Percentiles rank a stretch among this genome's conserved stretches.
Evolutionary conservation across 2,329 filamentous ascomycete species (phyloP).

Genomic region (Diaporthe batatas): DNA sequence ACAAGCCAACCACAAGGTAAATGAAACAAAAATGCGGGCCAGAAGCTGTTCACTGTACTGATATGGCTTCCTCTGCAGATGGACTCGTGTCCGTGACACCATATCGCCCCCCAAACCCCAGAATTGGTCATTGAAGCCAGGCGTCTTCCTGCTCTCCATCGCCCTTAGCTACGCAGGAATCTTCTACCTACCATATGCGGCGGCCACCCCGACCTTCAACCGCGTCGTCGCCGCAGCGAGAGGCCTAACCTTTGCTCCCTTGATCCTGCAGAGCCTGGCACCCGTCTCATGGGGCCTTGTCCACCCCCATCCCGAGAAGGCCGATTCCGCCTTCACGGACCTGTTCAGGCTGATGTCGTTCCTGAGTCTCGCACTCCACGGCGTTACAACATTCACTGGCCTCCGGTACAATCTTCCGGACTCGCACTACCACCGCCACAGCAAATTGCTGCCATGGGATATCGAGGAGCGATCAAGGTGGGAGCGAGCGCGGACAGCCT

Average conservation of each 20-base stretch:
- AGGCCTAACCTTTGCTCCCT: conserved; percentile 58
- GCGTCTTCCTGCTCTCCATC: conserved; percentile 52
- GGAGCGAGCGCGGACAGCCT: conserved; percentile 60
- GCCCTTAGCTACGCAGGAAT: conserved; percentile 53
- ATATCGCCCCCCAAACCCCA: conserved; percentile 57
- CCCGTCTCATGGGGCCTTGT: conserved; percentile 64
- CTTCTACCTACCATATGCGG: conserved; percentile 56
- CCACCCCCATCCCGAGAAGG: conserved; percentile 55
- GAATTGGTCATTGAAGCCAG: conserved; percentile 58
- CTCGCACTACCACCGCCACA: conserved; percentile 63
- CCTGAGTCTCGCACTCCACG: conserved; percentile 59
- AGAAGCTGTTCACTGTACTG: neutral
- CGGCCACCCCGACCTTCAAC: conserved; percentile 57
- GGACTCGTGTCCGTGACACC: conserved; percentile 48
- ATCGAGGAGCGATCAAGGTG: conserved; percentile 57
- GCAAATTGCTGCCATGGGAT: conserved; percentile 60
- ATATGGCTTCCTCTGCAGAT: conserved; percentile 39
- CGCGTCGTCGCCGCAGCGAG: conserved; percentile 51
- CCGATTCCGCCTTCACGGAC: conserved; percentile 57
- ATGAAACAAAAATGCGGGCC: neutral
- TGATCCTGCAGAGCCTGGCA: conserved; percentile 61
- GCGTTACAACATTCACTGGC: conserved; percentile 57
- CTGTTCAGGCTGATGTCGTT: conserved; percentile 63
- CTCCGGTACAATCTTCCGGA: conserved; percentile 62
- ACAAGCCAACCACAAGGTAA: conserved; percentile 50